Evolutionary conservation across 352 stramenopile genomes (phyloP), one percentile per base, ranked within the genome.

Genomic region (Thraustotheca clavata): DNA sequence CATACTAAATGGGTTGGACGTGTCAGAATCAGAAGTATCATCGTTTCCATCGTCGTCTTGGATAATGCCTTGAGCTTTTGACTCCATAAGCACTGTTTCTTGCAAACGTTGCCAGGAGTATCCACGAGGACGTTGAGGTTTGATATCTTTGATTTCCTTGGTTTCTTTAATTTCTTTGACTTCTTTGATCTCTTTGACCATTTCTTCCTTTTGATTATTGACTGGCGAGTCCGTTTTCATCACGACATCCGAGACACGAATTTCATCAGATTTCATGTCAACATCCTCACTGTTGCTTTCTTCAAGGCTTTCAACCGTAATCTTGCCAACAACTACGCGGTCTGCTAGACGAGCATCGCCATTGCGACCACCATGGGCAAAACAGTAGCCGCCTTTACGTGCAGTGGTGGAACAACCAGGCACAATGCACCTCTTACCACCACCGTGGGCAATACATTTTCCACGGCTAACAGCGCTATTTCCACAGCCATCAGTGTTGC

Each of bases 391-490:
- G 27, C 83, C 85, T 48, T 88, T 89, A 33, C 85, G 78, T 16
- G 85, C 85, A 11, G 83, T 92, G 1, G 83, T 94, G 22, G 75
- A 77, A 59, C 85, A 94, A 22, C 80, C 80, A 40, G 85, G 77
- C 16, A 78, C 73, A 27, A 88, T 70, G 41, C 85, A 94, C 39
- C 83, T 81, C 65, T 92, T 92, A 20, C 85, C 85, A 1, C 85
- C 85, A 24, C 85, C 85, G 60, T 94, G 85, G 22, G 79, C 79
- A 24, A 94, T 94, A 61, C 85, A 94, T 68, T 87, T 85, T 60
- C 83, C 80, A 32, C 83, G 80, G 73, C 79, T 89, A 27, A 92
- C 83, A n/a, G 83, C 81, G 60, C 81, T 91, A 57, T 92, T 91
- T 35, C 54, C 60, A 54, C 87, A 95, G 14, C 54, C 71, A 9